Percentiles rank a stretch among this genome's conserved stretches.
phyloP scores from a whole-genome alignment of 1,284 basidiomycete genomes.

The Sporisorium sorghi region DNA sequence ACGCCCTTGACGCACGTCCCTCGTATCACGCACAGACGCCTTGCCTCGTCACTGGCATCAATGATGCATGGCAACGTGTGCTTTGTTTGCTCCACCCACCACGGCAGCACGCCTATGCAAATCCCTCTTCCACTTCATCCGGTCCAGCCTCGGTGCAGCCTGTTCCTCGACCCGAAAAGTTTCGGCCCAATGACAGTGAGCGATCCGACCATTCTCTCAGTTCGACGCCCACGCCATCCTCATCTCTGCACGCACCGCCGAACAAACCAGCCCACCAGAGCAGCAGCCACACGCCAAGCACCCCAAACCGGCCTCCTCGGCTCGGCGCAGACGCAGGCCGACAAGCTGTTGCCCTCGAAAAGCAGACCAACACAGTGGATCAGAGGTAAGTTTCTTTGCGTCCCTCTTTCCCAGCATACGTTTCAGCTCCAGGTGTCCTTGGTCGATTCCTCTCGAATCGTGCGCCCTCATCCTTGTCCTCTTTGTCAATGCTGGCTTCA shows the following conservation, averaged over 20 bases:
- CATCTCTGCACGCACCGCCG: constrained; percentile 10
- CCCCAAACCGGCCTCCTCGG: background rate
- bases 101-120: constrained; percentile 8
- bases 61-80: constrained; percentile 10
- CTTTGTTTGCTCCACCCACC: constrained; percentile 28
- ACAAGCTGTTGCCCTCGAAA: constrained; percentile 9
- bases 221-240: constrained; percentile 24
- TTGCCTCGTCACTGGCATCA: background rate
- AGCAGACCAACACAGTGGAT: constrained; percentile 9
- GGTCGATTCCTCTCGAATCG: constrained; percentile 1
- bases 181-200: constrained; percentile 14
- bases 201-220: constrained; percentile 6
- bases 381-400: constrained; percentile 25
- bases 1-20: background rate
- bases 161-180: background rate
- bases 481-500: constrained; percentile 2
- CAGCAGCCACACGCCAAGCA: background rate
- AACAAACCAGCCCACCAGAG: constrained; percentile 13
- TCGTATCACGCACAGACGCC: background rate
- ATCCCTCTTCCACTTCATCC: background rate
- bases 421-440: background rate
- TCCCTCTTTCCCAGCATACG: too few species aligned
- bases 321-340: background rate
- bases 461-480: background rate
- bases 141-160: background rate